These are phyloP conservation scores for Leersia perrieri DNA, from an alignment of 176 grass and related monocot species.

Conservation along the genomic window DNA sequence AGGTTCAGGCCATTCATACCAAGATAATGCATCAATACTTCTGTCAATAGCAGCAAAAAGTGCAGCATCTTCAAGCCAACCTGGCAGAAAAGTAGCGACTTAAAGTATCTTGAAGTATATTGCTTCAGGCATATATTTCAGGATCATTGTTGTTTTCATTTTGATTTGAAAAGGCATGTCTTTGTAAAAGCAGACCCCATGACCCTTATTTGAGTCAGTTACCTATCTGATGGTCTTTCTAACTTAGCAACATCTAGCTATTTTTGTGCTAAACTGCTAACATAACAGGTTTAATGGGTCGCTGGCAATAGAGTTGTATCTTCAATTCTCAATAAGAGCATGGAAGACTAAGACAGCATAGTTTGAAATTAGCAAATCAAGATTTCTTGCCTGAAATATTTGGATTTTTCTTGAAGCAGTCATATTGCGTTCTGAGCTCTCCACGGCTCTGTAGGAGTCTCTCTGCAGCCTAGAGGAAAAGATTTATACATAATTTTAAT, in stretches of 20 bases:
- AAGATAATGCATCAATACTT: constrained; percentile 55
- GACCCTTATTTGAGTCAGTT: neutral
- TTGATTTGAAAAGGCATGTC: neutral
- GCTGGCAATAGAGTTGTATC: constrained; percentile 2
- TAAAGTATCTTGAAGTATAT: too few relatives aligned
- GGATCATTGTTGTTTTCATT: neutral
- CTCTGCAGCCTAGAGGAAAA: constrained; percentile 79
- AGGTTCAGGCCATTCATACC: constrained; percentile 91
- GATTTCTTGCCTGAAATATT: constrained; percentile 71
- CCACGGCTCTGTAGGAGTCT: constrained; percentile 70
- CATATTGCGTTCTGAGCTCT: constrained; percentile 68
- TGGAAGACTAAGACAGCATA: constrained; percentile 10
- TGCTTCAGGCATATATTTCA: neutral
- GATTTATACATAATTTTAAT: constrained; percentile 33
- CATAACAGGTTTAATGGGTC: neutral
- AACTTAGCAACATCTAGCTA: constrained; percentile 3
- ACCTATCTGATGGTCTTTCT: neutral
- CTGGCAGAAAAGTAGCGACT: constrained; percentile 46
- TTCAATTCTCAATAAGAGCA: constrained; percentile 8
- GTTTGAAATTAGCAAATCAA: constrained; percentile 7
- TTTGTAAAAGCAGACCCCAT: neutral
- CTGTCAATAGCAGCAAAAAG: constrained; percentile 95
- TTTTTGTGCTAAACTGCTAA: neutral
- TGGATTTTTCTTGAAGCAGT: constrained; percentile 80
- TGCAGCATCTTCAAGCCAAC: constrained; percentile 99